Evolutionary conservation across 192 early-diverging fungal genomes (phyloP).

Genomic region (Linnemannia elongata): DNA sequence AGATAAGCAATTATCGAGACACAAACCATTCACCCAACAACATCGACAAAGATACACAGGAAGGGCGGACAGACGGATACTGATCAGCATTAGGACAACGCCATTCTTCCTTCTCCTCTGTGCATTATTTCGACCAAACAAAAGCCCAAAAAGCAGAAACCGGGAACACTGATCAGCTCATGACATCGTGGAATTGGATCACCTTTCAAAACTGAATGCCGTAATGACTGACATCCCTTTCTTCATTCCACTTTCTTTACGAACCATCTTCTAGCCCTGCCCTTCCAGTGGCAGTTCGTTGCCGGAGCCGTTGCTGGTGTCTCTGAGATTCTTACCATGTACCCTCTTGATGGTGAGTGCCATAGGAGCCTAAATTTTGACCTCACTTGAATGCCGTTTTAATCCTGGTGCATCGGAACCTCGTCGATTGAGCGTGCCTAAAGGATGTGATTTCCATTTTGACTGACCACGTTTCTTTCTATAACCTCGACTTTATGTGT

Average conservation of each 20-base stretch:
- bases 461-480: neutral
- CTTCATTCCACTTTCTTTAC: neutral
- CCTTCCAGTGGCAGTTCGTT: slow-evolving; percentile 84
- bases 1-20: neutral
- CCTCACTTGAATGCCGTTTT: neutral
- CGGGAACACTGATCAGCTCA: neutral
- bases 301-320: slow-evolving; percentile 86
- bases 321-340: slow-evolving; percentile 96
- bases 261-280: slow-evolving; percentile 62
- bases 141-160: neutral
- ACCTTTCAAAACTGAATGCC: neutral
- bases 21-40: neutral
- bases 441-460: neutral
- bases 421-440: no score
- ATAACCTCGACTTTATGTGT: neutral
- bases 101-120: neutral
- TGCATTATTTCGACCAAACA: neutral
- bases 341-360: slow-evolving; percentile 80
- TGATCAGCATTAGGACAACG: neutral
- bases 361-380: neutral
- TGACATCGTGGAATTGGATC: neutral
- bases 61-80: neutral
- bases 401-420: no score
- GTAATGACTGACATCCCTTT: slow-evolving; percentile 12
- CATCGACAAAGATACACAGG: neutral